Percentiles rank a stretch among this genome's conserved stretches.
phyloP scores from a whole-genome alignment of 2,329 filamentous ascomycete species.

The Cryphonectria carpinicola region DNA sequence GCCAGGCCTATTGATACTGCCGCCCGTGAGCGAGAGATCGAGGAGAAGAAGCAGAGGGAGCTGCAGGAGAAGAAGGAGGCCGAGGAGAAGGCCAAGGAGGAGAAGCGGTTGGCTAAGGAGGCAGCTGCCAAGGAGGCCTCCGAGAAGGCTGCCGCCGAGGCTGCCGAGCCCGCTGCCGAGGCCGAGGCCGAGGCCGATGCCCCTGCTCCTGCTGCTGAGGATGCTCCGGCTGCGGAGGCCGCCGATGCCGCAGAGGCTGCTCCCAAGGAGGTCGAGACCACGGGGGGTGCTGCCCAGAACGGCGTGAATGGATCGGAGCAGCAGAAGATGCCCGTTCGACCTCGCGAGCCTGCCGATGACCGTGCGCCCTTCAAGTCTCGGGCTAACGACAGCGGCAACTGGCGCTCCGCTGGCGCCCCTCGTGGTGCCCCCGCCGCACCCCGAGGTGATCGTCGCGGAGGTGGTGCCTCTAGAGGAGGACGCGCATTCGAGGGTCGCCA shows the following conservation, averaged over 20 bases:
- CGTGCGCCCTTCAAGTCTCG: constrained; percentile 55
- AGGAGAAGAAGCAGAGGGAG: constrained; percentile 79
- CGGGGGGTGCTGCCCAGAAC: constrained; percentile 33
- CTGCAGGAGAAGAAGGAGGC: constrained; percentile 83
- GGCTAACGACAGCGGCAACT: constrained; percentile 62
- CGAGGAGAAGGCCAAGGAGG: constrained; percentile 83
- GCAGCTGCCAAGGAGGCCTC: constrained; percentile 63
- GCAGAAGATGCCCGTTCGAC: constrained; percentile 49
- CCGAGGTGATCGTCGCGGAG: constrained; percentile 46
- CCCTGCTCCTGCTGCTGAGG: constrained; percentile 19
- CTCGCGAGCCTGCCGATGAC: constrained; percentile 40
- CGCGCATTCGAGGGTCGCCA: constrained; percentile 51
- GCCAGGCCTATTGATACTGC: constrained; percentile 94
- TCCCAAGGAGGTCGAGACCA: constrained; percentile 29
- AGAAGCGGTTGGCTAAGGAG: constrained; percentile 67
- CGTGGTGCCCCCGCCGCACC: constrained; percentile 50
- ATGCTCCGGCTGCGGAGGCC: neutral
- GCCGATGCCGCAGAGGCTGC: constrained; percentile 34
- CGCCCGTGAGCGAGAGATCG: constrained; percentile 84
- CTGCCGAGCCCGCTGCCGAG: constrained; percentile 38
- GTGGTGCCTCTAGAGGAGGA: constrained; percentile 46
- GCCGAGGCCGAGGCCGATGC: constrained; percentile 34
- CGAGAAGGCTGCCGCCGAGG: constrained; percentile 48
- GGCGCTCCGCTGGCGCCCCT: constrained; percentile 57
- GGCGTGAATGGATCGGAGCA: constrained; percentile 45